Base-by-base conservation (phyloP, 2,329 filamentous ascomycete species). In the Epichloe elymi region DNA sequence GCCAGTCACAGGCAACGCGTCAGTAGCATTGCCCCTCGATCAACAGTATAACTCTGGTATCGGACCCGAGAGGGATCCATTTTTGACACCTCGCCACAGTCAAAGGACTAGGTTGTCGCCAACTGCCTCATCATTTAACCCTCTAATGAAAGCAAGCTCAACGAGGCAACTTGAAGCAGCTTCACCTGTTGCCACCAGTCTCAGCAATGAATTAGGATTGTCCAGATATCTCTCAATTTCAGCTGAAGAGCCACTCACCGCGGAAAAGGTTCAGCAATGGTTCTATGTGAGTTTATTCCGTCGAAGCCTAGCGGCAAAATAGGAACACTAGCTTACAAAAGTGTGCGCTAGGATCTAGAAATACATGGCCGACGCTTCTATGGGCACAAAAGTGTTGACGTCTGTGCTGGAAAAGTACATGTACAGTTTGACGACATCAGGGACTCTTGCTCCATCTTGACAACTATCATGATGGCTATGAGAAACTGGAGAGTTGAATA, bases 41-140 rank as follows among this genome's bases (percentile, higher is more conserved):
- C 54, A 57, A 41, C 63, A 64, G 51, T 56, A 58, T 40, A 53
- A 58, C 17, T 53, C 53, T 10, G 54, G 55, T 12, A 54, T 59
- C 5, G 56, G 60, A 7, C 59, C 58, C 2, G 72, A 74, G 48
- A 73, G 70, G 51, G 78, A 83, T 53, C 79, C 80, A 0, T 83
- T 82, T 53, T 60, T 77, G 36, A 74, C 72, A 2, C 61, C 58
- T 14, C 49, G 52, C 8, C 54, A 59, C 65, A 70, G 57, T 33
- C 58, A 46, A 53, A 65, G 46, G 5, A 63, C 60, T 7, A 75
- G 78, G 56, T 67, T 87, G 20, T 86, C 82, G 4, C 79, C 83
- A 1, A 83, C 76, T 6, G 82, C 82, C 1, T 78, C 76, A 1
- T 61, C 73, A 1, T 86, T 86, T 57, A 76, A 73, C 15, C 83